phyloP scores from a whole-genome alignment of 345 rosid genomes.

The Streptanthus diversifolius region DNA sequence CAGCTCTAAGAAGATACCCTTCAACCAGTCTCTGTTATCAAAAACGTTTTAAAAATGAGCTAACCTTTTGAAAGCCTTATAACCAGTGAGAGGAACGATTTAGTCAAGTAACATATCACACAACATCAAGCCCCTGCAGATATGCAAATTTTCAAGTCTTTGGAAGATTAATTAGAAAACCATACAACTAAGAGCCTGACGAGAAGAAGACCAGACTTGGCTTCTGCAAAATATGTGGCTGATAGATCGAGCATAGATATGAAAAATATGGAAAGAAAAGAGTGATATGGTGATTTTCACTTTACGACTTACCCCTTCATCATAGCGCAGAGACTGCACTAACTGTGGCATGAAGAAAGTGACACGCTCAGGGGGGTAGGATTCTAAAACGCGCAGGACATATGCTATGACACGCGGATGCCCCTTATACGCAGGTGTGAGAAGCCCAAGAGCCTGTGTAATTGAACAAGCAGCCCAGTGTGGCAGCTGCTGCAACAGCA shows the following conservation, averaged over 20 bases:
- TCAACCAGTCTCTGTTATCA: conserved; percentile 72
- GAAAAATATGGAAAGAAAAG: neutral
- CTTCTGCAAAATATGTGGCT: neutral
- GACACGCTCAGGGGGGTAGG: conserved; percentile 94
- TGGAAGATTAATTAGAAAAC: neutral
- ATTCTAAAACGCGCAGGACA: conserved; percentile 92
- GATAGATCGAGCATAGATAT: neutral
- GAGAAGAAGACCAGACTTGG: neutral
- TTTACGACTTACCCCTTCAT: conserved; percentile 65
- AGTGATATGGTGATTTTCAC: neutral
- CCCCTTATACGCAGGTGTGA: conserved; percentile 88
- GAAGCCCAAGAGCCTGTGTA: conserved; percentile 91
- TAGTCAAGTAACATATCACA: conserved; percentile 5
- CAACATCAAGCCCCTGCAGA: neutral
- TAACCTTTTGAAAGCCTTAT: neutral
- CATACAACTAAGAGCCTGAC: neutral
- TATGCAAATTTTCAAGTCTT: neutral
- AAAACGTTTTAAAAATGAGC: neutral
- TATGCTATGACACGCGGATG: conserved; percentile 99
- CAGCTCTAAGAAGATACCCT: conserved; percentile 95
- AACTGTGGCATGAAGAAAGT: conserved; percentile 99
- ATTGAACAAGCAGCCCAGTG: conserved; percentile 99
- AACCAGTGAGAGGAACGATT: neutral
- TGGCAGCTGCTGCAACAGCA: conserved; percentile 92
- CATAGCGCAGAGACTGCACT: conserved; percentile 88